Conservation (phyloP, 164 flowering plant species). For the Piper betle region DNA sequence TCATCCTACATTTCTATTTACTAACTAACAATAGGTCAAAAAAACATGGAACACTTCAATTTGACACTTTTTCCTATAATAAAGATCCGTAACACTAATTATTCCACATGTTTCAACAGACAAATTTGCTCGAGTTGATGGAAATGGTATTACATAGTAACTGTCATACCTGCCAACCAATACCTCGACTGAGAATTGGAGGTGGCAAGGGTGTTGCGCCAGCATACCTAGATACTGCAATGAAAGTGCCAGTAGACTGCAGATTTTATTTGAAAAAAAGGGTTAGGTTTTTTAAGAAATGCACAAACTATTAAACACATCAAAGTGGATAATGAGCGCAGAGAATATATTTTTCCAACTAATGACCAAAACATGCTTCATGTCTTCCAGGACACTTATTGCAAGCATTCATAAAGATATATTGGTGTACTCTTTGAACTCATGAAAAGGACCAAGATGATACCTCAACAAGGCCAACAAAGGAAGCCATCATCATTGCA, state of each 20-base stretch:
- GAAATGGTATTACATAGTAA: too few species aligned
- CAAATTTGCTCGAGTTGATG: too few species aligned
- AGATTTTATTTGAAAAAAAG: background rate
- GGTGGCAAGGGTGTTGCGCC: slow-evolving; percentile 95
- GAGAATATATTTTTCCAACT: background rate
- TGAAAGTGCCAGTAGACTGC: slow-evolving; percentile 75
- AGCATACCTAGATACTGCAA: slow-evolving; percentile 76
- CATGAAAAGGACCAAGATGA: background rate
- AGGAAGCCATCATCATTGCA: slow-evolving; percentile 87
- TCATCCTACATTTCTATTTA: too few species aligned
- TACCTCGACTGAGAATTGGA: slow-evolving; percentile 80
- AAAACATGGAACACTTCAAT: too few species aligned
- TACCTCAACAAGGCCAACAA: slow-evolving; percentile 89
- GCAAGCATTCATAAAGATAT: background rate
- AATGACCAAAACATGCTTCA: background rate
- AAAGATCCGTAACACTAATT: too few species aligned
- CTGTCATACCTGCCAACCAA: slow-evolving; percentile 84
- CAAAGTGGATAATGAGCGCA: background rate
- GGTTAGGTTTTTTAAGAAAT: background rate
- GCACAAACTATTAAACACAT: too few species aligned
- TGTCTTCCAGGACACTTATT: background rate
- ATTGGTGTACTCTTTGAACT: background rate
- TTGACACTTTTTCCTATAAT: too few species aligned
- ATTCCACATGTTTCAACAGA: too few species aligned
- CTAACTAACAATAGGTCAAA: too few species aligned